A percentile compares a stretch with the other conserved stretches of the same genome.
Conservation (phyloP, 2,329 filamentous ascomycete species). For the Aureobasidium sp. region DNA sequence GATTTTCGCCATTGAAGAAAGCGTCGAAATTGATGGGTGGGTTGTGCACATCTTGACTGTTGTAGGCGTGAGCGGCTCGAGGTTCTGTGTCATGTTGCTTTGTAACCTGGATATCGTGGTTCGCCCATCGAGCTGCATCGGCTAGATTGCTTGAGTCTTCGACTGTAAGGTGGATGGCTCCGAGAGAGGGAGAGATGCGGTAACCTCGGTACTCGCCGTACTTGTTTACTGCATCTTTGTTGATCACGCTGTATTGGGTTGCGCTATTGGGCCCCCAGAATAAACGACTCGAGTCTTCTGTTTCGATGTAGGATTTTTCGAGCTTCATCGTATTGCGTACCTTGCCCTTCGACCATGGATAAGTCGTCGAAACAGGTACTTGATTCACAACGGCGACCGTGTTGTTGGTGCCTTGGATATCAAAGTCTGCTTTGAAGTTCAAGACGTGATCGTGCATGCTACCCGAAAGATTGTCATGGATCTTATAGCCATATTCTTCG, state of each 20-base stretch:
- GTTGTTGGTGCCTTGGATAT: constrained; percentile 44
- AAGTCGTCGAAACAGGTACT: constrained; percentile 28
- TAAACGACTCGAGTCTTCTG: constrained; percentile 33
- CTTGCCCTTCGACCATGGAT: constrained; percentile 45
- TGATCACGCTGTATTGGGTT: constrained; percentile 46
- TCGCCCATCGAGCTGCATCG: constrained; percentile 30
- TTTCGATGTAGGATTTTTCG: constrained; percentile 33
- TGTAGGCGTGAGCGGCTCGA: constrained; percentile 30
- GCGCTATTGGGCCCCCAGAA: constrained; percentile 44
- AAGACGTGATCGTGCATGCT: constrained; percentile 51
- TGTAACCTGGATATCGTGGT: constrained; percentile 35
- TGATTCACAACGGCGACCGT: constrained; percentile 30
- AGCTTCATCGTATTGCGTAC: constrained; percentile 48
- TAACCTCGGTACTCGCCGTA: constrained; percentile 49
- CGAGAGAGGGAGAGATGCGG: constrained; percentile 35
- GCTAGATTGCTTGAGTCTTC: constrained; percentile 22
- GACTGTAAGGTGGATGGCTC: constrained; percentile 24
- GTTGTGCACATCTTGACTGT: constrained; percentile 31
- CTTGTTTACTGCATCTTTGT: constrained; percentile 41
- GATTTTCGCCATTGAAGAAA: constrained; percentile 38
- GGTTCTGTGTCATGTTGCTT: constrained; percentile 42
- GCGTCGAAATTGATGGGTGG: constrained; percentile 39
- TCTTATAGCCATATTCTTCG: constrained; percentile 43
- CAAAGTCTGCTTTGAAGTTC: constrained; percentile 50
- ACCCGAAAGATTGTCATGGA: constrained; percentile 43